Evolutionary conservation across 176 grass and related monocot species (phyloP), one percentile per base, ranked within the genome.

Genomic region (Guadua angustifolia): DNA sequence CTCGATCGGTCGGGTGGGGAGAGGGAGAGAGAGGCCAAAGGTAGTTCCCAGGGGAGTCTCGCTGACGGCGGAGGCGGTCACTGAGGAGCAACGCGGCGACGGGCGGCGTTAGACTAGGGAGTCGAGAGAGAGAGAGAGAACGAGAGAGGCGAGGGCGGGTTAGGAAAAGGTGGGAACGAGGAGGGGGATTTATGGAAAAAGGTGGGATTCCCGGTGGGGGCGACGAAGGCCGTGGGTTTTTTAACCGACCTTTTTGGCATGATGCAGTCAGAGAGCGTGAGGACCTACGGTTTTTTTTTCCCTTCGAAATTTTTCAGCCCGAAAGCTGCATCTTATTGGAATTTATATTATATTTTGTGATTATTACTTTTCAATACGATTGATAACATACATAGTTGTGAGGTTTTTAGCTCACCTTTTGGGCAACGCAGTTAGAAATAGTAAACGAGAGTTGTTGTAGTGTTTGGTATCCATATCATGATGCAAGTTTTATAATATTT

Each of bases 101-200:
- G 65, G 66, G 40, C 67, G 72, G 73, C 73, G 72, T 62, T 49
- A 25, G 81, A 53, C 14, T 64, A 21, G 17, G 53, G 58, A 71
- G 83, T 64, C 21, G 14, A 50, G 53, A 19, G 62, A 24, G 76
- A 80, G 35, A 36, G 35, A 36, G 33, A 69, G 81, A 70, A 77
- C 71, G 40, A 73, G 63, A 39, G 33, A 38, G 57, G 21, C 3
- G 53, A 53, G 46, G 78, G 50, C 7, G 64, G 38, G 22, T 52
- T 3, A n/a, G n/a, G 25, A 33, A 69, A 24, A 22, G 29, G 36
- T 5, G 32, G 44, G 53, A 2, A 63, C 43, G 25, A 11, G 0
- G 43, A 68, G 63, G 83, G 81, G 84, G 2, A 70, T 85, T 84
- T 88, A 69, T 82, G 46, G 33, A 50, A 89, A 87, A 87, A 29